Evolutionary conservation across 495 filamentous ascomycete species (phyloP).

Genomic region (Lasiosphaeriaceae sp.): DNA sequence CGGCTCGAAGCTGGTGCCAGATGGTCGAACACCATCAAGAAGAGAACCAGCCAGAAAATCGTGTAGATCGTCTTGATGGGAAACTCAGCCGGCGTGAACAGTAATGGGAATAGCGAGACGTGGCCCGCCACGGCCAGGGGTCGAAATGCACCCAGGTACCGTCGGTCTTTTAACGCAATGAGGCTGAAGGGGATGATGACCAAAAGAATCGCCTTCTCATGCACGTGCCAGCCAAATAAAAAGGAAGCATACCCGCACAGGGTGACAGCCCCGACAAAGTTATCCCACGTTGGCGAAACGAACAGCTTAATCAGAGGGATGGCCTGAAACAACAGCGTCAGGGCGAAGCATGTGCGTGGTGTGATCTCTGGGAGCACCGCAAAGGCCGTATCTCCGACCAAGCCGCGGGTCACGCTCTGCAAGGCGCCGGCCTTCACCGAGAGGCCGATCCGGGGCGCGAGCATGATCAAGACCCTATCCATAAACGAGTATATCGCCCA

Average conservation of each 20-base stretch:
- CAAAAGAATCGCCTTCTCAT: slow-evolving; percentile 93
- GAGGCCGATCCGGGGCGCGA: slow-evolving; percentile 76
- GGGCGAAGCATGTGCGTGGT: slow-evolving; percentile 70
- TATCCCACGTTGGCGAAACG: slow-evolving; percentile 73
- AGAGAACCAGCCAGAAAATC: slow-evolving; percentile 82
- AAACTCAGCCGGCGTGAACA: slow-evolving; percentile 89
- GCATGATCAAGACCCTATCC: slow-evolving; percentile 76
- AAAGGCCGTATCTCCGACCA: slow-evolving; percentile 94
- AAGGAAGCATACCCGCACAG: slow-evolving; percentile 97
- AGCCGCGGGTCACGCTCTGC: slow-evolving; percentile 83
- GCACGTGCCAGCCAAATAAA: slow-evolving; percentile 97
- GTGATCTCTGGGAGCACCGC: slow-evolving; percentile 86
- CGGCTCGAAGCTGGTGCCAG: slow-evolving; percentile 76
- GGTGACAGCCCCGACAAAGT: slow-evolving; percentile 82
- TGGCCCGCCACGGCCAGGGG: slow-evolving; percentile 91
- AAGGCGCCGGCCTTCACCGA: slow-evolving; percentile 68
- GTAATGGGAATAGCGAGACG: slow-evolving; percentile 88
- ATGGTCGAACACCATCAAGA: slow-evolving; percentile 80
- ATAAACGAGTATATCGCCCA: slow-evolving; percentile 96
- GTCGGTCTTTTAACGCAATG: slow-evolving; percentile 85
- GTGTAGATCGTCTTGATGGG: slow-evolving; percentile 92
- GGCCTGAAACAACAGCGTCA: slow-evolving; percentile 80
- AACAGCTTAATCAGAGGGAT: slow-evolving; percentile 82
- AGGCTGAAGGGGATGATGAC: slow-evolving; percentile 95
- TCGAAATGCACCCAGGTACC: slow-evolving; percentile 87